These are phyloP conservation scores for Decorospora gaudefroyi DNA, from an alignment of 2,329 filamentous ascomycete genomes.

Conservation along the genomic window DNA sequence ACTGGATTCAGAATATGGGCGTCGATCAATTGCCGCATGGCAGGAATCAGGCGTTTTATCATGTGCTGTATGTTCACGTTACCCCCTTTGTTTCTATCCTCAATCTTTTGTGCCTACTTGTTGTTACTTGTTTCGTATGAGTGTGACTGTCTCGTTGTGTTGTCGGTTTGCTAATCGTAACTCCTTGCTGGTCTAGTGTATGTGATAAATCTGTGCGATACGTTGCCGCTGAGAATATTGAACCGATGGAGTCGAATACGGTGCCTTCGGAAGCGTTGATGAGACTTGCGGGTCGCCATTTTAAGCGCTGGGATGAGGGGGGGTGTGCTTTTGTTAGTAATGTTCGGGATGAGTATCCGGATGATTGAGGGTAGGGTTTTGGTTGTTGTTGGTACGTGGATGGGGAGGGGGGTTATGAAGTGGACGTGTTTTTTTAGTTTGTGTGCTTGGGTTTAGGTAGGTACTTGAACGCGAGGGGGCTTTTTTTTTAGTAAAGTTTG, in stretches of 20 bases:
- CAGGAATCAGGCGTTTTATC: constrained; percentile 75
- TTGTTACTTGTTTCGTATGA: no score
- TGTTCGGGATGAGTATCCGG: constrained; percentile 78
- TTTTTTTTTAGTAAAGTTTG: no score
- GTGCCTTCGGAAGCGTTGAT: constrained; percentile 64
- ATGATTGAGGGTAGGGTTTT: constrained; percentile 62
- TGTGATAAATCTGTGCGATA: constrained; percentile 72
- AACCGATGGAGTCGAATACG: constrained; percentile 42
- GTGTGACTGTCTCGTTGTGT: no score
- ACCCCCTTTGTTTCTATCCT: constrained; percentile 32
- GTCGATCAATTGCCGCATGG: constrained; percentile 64
- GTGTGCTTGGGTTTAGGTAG: no score
- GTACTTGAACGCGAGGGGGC: no score
- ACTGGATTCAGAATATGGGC: constrained; percentile 66
- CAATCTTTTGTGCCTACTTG: no score
- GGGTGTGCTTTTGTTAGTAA: constrained; percentile 80
- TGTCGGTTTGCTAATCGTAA: neutral
- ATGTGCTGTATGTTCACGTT: constrained; percentile 72
- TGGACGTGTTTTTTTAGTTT: no score
- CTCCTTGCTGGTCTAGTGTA: constrained; percentile 53
- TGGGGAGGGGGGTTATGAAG: no score
- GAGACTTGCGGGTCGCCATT: constrained; percentile 77
- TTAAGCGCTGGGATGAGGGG: constrained; percentile 78
- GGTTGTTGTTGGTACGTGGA: neutral
- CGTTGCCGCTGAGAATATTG: constrained; percentile 80